Evolutionary conservation across 495 filamentous ascomycete genomes (phyloP).

Genomic region (Penicillium mononematosum): DNA sequence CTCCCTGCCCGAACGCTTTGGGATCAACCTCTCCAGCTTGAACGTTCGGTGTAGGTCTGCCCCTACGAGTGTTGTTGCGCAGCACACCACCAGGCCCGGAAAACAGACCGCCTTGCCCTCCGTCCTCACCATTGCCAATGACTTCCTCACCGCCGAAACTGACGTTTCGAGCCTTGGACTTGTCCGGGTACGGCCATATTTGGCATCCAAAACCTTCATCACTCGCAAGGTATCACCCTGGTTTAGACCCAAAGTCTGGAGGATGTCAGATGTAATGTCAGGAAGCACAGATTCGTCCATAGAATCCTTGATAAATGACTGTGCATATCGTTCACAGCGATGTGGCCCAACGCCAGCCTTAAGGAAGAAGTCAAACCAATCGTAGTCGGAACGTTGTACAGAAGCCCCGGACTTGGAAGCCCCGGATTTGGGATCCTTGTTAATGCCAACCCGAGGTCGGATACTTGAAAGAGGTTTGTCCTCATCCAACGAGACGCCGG

Average conservation of each 20-base stretch:
- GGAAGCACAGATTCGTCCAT: constrained; percentile 92
- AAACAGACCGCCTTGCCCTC: constrained; percentile 72
- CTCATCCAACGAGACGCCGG: constrained; percentile 89
- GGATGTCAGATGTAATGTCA: constrained; percentile 76
- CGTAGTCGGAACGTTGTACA: constrained; percentile 68
- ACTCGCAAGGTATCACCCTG: constrained; percentile 96
- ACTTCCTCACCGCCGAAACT: constrained; percentile 60
- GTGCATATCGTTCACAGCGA: constrained; percentile 90
- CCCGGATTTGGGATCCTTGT: constrained; percentile 40
- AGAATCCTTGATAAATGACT: constrained; percentile 82
- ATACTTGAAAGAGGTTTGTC: constrained; percentile 93
- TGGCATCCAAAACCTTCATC: constrained; percentile 83
- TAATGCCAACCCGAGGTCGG: constrained; percentile 29
- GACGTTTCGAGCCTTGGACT: constrained; percentile 58
- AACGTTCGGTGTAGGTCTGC: constrained; percentile 78
- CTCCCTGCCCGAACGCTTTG: constrained; percentile 74
- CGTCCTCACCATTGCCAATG: constrained; percentile 51
- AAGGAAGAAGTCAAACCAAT: constrained; percentile 99
- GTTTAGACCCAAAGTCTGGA: constrained; percentile 84
- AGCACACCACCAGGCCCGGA: constrained; percentile 85
- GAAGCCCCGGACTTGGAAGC: constrained; percentile 48
- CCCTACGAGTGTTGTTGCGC: constrained; percentile 93
- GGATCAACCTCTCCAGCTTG: constrained; percentile 81
- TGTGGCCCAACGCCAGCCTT: constrained; percentile 85
- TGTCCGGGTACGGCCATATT: constrained; percentile 63